These are phyloP conservation scores for Solanum pennellii DNA, from an alignment of 257 asterid species.

Conservation along the genomic window DNA sequence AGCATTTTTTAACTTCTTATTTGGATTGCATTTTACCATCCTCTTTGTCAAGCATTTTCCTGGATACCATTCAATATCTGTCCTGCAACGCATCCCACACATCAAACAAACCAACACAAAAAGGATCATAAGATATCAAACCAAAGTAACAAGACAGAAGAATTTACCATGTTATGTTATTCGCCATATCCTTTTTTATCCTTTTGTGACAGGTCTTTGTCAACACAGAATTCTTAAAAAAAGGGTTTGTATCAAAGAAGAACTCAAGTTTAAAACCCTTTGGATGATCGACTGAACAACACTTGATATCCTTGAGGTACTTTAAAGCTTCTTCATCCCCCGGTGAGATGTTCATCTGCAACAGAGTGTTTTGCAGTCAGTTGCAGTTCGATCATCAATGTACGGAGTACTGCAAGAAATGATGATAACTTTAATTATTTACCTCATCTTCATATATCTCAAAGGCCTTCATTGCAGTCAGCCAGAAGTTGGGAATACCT, in stretches of 20 bases:
- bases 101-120: background rate
- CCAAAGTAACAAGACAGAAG: background rate
- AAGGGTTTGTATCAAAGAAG: slow-evolving; percentile 62
- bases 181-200: slow-evolving; percentile 53
- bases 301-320: slow-evolving; percentile 69
- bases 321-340: slow-evolving; percentile 74
- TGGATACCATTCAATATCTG: slow-evolving; percentile 59
- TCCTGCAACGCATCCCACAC: slow-evolving; percentile 32
- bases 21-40: slow-evolving; percentile 26
- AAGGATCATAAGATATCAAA: background rate
- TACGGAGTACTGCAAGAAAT: background rate
- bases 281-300: slow-evolving; percentile 49
- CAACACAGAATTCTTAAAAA: slow-evolving; percentile 64
- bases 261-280: slow-evolving; percentile 86
- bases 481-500: slow-evolving; percentile 85
- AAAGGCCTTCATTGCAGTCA: slow-evolving; percentile 57
- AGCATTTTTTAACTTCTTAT: slow-evolving; percentile 35
- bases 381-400: background rate
- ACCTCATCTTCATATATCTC: slow-evolving; percentile 64
- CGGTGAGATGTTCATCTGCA: slow-evolving; percentile 38
- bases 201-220: slow-evolving; percentile 63
- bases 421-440: background rate
- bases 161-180: slow-evolving; percentile 62
- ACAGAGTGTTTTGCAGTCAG: background rate
- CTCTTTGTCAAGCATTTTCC: slow-evolving; percentile 71